Percentiles rank a stretch among this genome's conserved stretches.
Conservation (phyloP, 2,329 filamentous ascomycete genomes). For the Monilinia polystroma region DNA sequence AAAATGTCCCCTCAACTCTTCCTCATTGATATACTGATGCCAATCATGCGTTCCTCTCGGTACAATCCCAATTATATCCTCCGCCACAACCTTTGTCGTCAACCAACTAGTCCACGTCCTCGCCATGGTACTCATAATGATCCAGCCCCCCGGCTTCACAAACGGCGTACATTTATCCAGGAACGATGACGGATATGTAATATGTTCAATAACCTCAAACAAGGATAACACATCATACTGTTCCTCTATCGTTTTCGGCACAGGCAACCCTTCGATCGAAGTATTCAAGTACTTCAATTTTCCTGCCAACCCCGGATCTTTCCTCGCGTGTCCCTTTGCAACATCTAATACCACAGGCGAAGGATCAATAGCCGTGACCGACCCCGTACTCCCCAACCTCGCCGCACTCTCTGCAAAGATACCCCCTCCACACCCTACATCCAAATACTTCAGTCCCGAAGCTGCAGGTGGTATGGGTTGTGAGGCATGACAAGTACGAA, state of each 20-base stretch:
- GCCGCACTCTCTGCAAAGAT: conserved; percentile 92
- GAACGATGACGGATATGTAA: conserved; percentile 73
- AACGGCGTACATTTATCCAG: conserved; percentile 70
- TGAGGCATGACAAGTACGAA: conserved; percentile 66
- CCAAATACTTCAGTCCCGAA: conserved; percentile 67
- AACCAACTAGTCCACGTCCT: conserved; percentile 86
- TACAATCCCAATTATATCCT: conserved; percentile 83
- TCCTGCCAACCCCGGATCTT: conserved; percentile 64
- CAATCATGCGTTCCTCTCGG: conserved; percentile 94
- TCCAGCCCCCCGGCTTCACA: conserved; percentile 87
- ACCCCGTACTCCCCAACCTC: conserved; percentile 59
- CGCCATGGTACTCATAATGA: conserved; percentile 89
- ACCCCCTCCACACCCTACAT: conserved; percentile 92
- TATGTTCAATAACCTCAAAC: conserved; percentile 96
- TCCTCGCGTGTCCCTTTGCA: conserved; percentile 71
- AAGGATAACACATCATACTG: conserved; percentile 79
- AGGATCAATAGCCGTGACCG: conserved; percentile 76
- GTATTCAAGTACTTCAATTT: conserved; percentile 73
- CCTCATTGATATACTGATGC: conserved; percentile 89
- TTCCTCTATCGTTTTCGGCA: conserved; percentile 43
- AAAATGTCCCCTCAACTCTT: conserved; percentile 65
- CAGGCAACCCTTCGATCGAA: conserved; percentile 68
- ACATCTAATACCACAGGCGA: conserved; percentile 71
- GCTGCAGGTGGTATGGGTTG: conserved; percentile 46
- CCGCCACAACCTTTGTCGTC: conserved; percentile 88